phyloP scores from a whole-genome alignment of 495 filamentous ascomycete species.

The Apiosordaria backusii region DNA sequence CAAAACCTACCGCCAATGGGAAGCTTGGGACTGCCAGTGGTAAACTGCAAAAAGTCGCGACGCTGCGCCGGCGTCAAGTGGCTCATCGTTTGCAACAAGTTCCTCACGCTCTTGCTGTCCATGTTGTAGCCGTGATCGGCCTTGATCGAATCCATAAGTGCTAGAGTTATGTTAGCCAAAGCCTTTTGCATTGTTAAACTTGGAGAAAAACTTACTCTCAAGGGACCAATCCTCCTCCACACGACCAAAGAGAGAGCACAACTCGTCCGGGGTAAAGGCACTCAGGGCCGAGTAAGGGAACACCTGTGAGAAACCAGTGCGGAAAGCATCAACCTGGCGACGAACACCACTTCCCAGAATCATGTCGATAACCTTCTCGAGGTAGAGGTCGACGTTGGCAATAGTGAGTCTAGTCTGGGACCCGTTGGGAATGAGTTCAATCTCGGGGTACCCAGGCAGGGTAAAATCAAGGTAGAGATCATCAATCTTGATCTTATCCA shows the following conservation, averaged over 20 bases:
- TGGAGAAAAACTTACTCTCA: constrained; percentile 65
- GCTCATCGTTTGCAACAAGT: constrained; percentile 93
- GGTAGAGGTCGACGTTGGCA: constrained; percentile 81
- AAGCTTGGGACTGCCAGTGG: constrained; percentile 96
- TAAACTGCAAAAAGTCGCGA: constrained; percentile 95
- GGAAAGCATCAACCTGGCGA: constrained; percentile 88
- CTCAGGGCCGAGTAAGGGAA: constrained; percentile 91
- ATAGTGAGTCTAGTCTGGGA: constrained; percentile 73
- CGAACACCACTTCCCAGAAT: constrained; percentile 85
- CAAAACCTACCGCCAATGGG: constrained; percentile 84
- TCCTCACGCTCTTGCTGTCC: constrained; percentile 95
- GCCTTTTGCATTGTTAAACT: not conserved
- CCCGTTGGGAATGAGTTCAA: constrained; percentile 77
- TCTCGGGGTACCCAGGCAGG: constrained; percentile 83
- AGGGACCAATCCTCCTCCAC: constrained; percentile 97
- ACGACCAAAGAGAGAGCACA: constrained; percentile 94
- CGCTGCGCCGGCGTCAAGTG: constrained; percentile 71
- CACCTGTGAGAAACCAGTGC: constrained; percentile 87
- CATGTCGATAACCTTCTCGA: constrained; percentile 87
- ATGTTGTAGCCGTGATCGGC: constrained; percentile 99
- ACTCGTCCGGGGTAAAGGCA: constrained; percentile 92
- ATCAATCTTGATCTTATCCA: constrained; percentile 75
- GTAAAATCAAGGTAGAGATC: constrained; percentile 93
- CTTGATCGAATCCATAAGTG: constrained; percentile 97
- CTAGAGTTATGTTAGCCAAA: constrained; percentile 39